Evolutionary conservation across 148 eudicot genomes (phyloP).

Genomic region (Mesembryanthemum crystallinum): DNA sequence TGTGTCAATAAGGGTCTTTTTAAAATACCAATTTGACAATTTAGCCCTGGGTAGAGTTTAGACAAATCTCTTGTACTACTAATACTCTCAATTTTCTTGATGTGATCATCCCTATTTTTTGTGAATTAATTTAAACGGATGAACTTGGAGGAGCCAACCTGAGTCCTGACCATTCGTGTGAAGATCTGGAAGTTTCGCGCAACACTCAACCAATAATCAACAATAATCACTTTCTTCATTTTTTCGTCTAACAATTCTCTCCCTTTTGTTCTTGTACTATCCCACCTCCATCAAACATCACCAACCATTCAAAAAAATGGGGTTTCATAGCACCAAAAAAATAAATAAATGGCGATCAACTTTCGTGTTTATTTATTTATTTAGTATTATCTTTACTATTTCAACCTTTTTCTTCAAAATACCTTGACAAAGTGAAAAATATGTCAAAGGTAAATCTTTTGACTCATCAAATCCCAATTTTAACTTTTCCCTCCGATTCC

Average conservation of each 20-base stretch:
- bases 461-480: slow-evolving; percentile 14
- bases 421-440: background rate
- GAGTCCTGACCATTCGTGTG: too few relatives aligned
- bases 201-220: background rate
- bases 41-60: too few relatives aligned
- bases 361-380: background rate
- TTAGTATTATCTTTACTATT: background rate
- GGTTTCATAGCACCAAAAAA: too few relatives aligned
- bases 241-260: background rate
- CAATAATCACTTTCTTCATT: background rate
- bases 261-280: background rate
- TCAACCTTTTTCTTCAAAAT: background rate
- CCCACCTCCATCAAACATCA: background rate
- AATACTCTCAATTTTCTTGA: too few relatives aligned
- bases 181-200: background rate
- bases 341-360: background rate
- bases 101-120: too few relatives aligned
- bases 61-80: too few relatives aligned
- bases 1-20: too few relatives aligned
- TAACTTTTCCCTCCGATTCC: slow-evolving; percentile 10
- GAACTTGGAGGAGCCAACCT: background rate
- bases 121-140: too few relatives aligned
- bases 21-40: too few relatives aligned
- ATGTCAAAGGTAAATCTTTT: slow-evolving; percentile 16
- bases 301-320: background rate